phyloP scores from a whole-genome alignment of 768 basidiomycete genomes.

The Termitomyces sp. region DNA sequence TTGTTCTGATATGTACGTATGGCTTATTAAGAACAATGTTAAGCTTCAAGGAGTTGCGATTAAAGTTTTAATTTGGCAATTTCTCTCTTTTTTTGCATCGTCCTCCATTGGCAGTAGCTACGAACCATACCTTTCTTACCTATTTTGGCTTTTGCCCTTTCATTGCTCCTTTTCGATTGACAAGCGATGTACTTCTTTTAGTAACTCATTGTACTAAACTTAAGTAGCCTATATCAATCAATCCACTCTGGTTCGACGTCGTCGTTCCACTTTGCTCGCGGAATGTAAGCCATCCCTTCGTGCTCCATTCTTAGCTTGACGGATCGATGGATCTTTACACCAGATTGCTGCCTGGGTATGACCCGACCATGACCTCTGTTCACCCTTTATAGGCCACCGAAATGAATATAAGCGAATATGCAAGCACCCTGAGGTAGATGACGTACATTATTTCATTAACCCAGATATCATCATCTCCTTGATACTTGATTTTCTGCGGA shows the following conservation, averaged over 20 bases:
- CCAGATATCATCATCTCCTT: conserved; percentile 37
- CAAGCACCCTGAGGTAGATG: neutral
- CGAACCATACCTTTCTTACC: no score
- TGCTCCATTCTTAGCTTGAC: conserved; percentile 44
- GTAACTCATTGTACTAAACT: no score
- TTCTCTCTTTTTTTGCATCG: neutral
- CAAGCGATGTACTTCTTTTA: neutral
- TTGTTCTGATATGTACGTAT: no score
- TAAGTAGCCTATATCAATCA: conserved; percentile 20
- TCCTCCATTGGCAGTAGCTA: neutral
- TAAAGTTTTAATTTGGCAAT: neutral
- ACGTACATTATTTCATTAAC: conserved; percentile 31
- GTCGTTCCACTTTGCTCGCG: conserved; percentile 31
- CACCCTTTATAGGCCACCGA: conserved; percentile 19
- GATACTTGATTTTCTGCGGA: conserved; percentile 35
- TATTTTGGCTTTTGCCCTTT: no score
- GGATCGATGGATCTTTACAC: conserved; percentile 39
- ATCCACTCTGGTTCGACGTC: conserved; percentile 35
- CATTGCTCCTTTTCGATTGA: neutral
- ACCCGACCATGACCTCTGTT: conserved; percentile 38
- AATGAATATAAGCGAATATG: neutral
- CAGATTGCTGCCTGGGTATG: conserved; percentile 32
- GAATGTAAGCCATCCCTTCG: conserved; percentile 28
- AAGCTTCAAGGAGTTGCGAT: neutral
- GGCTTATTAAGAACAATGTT: no score